Conservation (phyloP, 2,329 filamentous ascomycete genomes). For the Aspergillus fumigatiaffinis region DNA sequence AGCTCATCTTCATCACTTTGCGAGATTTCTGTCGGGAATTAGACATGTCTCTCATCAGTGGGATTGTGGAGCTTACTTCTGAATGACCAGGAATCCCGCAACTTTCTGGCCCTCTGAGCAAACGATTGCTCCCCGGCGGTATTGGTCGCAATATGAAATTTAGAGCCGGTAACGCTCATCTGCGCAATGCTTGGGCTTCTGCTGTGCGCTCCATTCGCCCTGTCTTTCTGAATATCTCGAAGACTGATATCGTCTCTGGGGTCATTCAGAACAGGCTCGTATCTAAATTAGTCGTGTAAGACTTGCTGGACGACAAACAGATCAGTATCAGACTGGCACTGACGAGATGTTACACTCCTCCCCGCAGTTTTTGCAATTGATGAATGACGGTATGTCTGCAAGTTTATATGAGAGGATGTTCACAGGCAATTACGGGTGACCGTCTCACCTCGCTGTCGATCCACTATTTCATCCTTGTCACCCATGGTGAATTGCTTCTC, state of each 20-base stretch:
- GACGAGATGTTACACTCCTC: slow-evolving; percentile 20
- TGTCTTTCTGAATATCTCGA: slow-evolving; percentile 15
- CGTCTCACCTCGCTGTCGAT: slow-evolving; percentile 16
- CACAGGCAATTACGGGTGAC: neutral
- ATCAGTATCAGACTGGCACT: slow-evolving; percentile 1
- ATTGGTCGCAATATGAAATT: slow-evolving; percentile 9
- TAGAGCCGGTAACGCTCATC: slow-evolving; percentile 12
- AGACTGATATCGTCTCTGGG: slow-evolving; percentile 17
- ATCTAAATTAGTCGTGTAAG: slow-evolving; percentile 8
- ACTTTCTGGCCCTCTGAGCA: slow-evolving; percentile 17
- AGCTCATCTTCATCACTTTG: slow-evolving; percentile 29
- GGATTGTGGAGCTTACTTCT: slow-evolving; percentile 17
- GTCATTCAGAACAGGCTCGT: slow-evolving; percentile 20
- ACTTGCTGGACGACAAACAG: neutral
- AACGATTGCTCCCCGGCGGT: slow-evolving; percentile 15
- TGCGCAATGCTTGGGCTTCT: slow-evolving; percentile 18
- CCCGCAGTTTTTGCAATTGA: slow-evolving; percentile 20
- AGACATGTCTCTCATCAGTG: neutral
- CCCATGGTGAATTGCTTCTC: slow-evolving; percentile 22
- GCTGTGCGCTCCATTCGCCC: slow-evolving; percentile 10
- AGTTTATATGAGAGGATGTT: slow-evolving; percentile 1
- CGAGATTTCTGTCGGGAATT: slow-evolving; percentile 16
- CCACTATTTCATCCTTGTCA: slow-evolving; percentile 13
- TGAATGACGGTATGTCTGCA: slow-evolving; percentile 12
- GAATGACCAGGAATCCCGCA: slow-evolving; percentile 26